Evolutionary conservation across 768 basidiomycete genomes (phyloP), one percentile per base, ranked within the genome.

Genomic region (Nidularia sp.): DNA sequence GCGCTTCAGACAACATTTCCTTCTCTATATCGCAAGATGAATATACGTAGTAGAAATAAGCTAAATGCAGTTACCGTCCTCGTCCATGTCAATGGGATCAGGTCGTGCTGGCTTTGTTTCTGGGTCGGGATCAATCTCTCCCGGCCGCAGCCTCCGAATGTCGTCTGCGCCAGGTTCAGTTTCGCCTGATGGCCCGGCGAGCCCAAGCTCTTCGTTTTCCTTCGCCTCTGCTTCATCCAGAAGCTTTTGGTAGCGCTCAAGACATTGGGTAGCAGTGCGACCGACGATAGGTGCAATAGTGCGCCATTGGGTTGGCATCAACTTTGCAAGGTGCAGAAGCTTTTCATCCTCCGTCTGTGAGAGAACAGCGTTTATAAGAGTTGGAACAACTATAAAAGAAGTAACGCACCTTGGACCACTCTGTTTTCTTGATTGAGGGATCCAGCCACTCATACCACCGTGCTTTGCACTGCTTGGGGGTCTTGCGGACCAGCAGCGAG

Each of bases 401-500:
- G 36, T 39, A 39, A 68, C 79, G 45, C 54, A 87, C 94, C 75
- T 98, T 98, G 45, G 95, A 97, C 97, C 97, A 99, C 69, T 98
- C 97, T 13, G 96, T 98, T 77, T 99, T 99, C 72, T 98, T 98
- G 71, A 98, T 99, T 48, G 93, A 95, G 5, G 97, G 97, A 72
- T 99, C 97, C 47, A 98, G 75, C 97, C 97, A 98, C 73, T 98
- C 96, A 65, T 96, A 98, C 96, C 96, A 98, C 39, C 93, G 89
- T 1, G 93, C 93, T 70, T 99, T 99, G 77, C 97, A 99, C 74
- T 99, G 97, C 66, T 99, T 99, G 8, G 97, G 95, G 1, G 97
- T 99, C 71, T 99, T 99, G 58, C 97, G 85, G 34, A 98, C 97
- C 48, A 99, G 83, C 32, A 99, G 78, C 33, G 96, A 98, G 8